Base-by-base conservation (phyloP, 345 rosid species). In the Carallia brachiata region DNA sequence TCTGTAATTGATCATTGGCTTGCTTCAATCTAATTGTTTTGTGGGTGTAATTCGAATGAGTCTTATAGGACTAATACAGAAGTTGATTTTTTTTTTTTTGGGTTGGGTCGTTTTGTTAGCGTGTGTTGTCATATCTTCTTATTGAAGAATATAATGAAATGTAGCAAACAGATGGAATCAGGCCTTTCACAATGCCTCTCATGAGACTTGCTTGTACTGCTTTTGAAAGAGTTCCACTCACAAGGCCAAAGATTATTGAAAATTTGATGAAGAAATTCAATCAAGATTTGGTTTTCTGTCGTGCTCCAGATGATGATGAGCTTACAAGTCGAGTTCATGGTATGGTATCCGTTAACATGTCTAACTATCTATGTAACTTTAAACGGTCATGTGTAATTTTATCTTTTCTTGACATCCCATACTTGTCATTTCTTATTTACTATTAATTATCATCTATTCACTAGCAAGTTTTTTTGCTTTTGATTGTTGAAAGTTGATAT, bases 181-280 rank as follows among this genome's bases (percentile, higher is more conserved):
- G 99, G 79, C 99, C 98, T 69, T 95, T 95, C 69, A 89, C 91
- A 12, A 95, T 95, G 98, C 98, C 99, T 23, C 88, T 95, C 48
- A 95, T 95, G 99, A 89, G 80, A 80, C 96, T 95, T 65, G 97
- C 96, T n/a, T 92, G 98, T 68, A 90, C 98, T 56, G 99, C 98
- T 0, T 65, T 92, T 73, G 99, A 92, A 78, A 90, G 99, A 83
- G 99, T 90, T 79, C 96, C 97, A 40, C 85, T 95, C 17, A 92
- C 92, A 3, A 82, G 99, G 6, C 70, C 77, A 5, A 90, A 86
- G 80, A 75, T 90, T 66, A 83, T 92, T 6, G 88, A 86, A 16
- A 54, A 84, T 74, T 79, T 92, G 79, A 80, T 74, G 76, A 83
- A 79, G 81, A 92, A 88, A 82, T 73, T 95, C 65, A 79, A 87